Base-by-base conservation (phyloP, 257 asterid genomes). In the Ehretia macrophylla region DNA sequence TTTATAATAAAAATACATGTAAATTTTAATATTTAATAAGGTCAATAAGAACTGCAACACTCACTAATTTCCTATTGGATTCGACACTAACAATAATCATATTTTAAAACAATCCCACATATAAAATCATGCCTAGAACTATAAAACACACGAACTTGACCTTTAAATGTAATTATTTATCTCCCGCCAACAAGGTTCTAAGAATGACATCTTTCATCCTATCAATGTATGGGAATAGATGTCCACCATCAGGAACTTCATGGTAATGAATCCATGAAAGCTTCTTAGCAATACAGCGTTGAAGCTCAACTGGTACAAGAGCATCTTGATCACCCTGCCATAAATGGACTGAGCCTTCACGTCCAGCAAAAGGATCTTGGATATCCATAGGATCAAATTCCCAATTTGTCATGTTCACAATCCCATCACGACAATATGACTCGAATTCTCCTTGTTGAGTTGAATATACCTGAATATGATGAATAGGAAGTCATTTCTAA, bases 191-290 rank as follows among this genome's bases (percentile, higher is more conserved):
- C 17, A n/a, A 1, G 16, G 51, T 47, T 20, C 51, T 47, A 14
- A 47, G 17, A n/a, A 47, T 47, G 51, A 14, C 21, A n/a, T 47
- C 51, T 16, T 47, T 47, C 17, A 47, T 20, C 16, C 17, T 20
- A 47, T 47, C 11, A 0, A 20, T 20, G 17, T 47, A 47, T 10
- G 19, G 17, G 51, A 47, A 47, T 18, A 47, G 51, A n/a, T n/a
- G n/a, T n/a, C n/a, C n/a, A n/a, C n/a, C n/a, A n/a, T n/a, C n/a
- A n/a, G n/a, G n/a, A n/a, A n/a, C n/a, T n/a, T n/a, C n/a, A n/a
- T n/a, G n/a, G n/a, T n/a, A n/a, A n/a, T n/a, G n/a, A n/a, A n/a
- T 65, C 89, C 89, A 82, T 4, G 83, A 75, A 63, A 82, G 85
- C 68, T 63, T 67, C 72, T 69, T 17, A 0, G 63, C 75, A 47